Evolutionary conservation across 2,329 filamentous ascomycete genomes (phyloP), one percentile per base, ranked within the genome.

Genomic region (Talaromyces sp.): DNA sequence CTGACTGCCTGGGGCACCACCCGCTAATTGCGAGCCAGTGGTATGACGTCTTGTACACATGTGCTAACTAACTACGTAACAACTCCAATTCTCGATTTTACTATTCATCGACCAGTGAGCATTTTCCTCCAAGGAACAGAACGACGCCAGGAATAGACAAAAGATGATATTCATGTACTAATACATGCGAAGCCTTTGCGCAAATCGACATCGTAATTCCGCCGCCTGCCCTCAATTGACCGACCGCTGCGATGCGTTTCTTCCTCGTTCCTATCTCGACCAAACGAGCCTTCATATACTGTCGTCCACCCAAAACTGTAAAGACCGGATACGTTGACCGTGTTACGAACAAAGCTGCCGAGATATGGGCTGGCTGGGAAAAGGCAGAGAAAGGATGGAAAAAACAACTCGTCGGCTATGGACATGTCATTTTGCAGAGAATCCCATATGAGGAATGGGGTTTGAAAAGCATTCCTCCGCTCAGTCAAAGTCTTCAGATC

Each of bases 391-490:
- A 83, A 52, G 91, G 91, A 62, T 98, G 95, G 95, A 92, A 97
- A 82, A 92, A 90, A 74, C 87, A 87, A 71, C 84, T 97, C 22
- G 94, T 95, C 61, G 84, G 85, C 66, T 96, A 94, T 77, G 95
- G 95, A 64, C 97, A 99, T 79, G 82, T 87, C 58, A 87, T 92
- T 16, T 86, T 99, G 67, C 88, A 91, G 71, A 87, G 92, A 68
- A 96, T 99, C 72, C 91, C 95, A 2, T 97, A 91, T 76, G 91
- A 98, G 79, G 95, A 99, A 88, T 99, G 95, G 95, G 93, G 92
- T 0, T 84, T 99, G 70, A 98, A 98, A 81, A 96, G 92, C 41
- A 89, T 99, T 61, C 95, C 95, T 52, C 89, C 93, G 24, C 82
- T 96, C 70, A 92, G 88, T 48, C 81, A 87, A 65, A 85, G 87